These are phyloP conservation scores for Rhodotorula paludigena DNA, from an alignment of 768 basidiomycete genomes.

Conservation along the genomic window DNA sequence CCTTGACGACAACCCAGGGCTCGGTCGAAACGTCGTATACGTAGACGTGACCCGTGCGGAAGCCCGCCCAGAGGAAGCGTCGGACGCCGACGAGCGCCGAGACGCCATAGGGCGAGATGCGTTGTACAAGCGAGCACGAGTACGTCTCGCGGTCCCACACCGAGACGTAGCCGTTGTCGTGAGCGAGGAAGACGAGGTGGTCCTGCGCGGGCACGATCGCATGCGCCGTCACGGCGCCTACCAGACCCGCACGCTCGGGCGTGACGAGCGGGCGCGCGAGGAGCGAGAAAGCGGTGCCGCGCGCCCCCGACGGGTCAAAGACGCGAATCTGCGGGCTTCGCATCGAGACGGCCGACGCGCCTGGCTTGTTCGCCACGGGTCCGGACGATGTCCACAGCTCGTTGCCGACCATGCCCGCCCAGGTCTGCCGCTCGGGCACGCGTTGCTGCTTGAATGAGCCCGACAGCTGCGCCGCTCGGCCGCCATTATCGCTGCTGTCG, in stretches of 20 bases:
- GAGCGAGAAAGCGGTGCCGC: conserved; percentile 33
- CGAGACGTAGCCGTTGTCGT: conserved; percentile 83
- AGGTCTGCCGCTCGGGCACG: conserved; percentile 75
- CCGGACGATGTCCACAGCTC: conserved; percentile 73
- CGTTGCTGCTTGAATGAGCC: conserved; percentile 46
- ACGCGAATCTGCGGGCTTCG: conserved; percentile 58
- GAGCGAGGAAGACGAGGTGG: conserved; percentile 70
- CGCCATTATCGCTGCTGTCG: not conserved
- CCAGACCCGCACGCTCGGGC: conserved; percentile 63
- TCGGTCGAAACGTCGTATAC: conserved; percentile 64
- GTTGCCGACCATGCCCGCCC: conserved; percentile 66
- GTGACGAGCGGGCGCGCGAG: conserved; percentile 48
- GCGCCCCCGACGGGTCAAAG: conserved; percentile 56
- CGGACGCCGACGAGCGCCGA: conserved; percentile 78
- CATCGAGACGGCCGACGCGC: conserved; percentile 45
- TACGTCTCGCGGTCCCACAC: conserved; percentile 58
- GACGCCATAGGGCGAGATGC: conserved; percentile 63
- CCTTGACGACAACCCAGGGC: conserved; percentile 83
- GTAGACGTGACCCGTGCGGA: conserved; percentile 70
- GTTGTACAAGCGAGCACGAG: conserved; percentile 28
- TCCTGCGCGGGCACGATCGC: conserved; percentile 67
- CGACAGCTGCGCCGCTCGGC: conserved; percentile 11
- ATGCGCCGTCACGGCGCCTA: conserved; percentile 77
- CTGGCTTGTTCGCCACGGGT: conserved; percentile 50
- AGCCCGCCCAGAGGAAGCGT: conserved; percentile 79